Conservation (phyloP, 2,329 filamentous ascomycete genomes). For the Colletotrichum chrysophilum region DNA sequence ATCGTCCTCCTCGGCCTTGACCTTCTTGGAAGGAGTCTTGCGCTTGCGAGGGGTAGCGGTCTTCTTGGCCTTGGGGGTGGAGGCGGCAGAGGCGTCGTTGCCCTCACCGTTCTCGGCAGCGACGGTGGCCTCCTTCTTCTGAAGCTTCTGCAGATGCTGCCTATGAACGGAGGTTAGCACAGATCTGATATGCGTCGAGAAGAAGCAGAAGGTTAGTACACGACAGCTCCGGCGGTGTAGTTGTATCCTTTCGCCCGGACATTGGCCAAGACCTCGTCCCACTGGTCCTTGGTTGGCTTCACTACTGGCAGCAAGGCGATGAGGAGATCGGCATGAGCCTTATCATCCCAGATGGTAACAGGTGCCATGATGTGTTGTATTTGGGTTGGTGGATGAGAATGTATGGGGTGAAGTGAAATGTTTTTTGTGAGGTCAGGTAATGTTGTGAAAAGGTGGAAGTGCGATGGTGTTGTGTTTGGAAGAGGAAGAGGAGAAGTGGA, state of each 20-base stretch:
- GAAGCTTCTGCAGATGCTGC: conserved; percentile 53
- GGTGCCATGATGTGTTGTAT: not conserved
- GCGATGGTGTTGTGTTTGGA: not conserved
- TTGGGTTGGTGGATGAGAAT: not conserved
- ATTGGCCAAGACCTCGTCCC: conserved; percentile 34
- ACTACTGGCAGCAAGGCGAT: conserved; percentile 38
- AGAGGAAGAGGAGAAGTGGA: not conserved
- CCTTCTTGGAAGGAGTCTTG: conserved; percentile 29
- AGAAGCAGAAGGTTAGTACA: conserved; percentile 35
- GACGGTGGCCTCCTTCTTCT: conserved; percentile 34
- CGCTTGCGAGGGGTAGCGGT: conserved; percentile 32
- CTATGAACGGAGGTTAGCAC: conserved; percentile 31
- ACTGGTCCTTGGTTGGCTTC: conserved; percentile 37
- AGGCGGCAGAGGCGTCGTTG: conserved; percentile 16
- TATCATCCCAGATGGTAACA: conserved; percentile 34
- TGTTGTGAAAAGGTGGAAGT: not conserved
- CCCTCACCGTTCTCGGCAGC: conserved; percentile 20
- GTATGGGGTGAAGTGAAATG: not conserved
- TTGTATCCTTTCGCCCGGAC: conserved; percentile 40
- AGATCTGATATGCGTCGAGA: not conserved
- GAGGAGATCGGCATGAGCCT: conserved; percentile 44
- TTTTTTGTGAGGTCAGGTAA: not conserved
- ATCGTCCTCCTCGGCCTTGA: conserved; percentile 23
- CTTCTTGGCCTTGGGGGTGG: conserved; percentile 24
- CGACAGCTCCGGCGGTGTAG: conserved; percentile 44